phyloP scores from a whole-genome alignment of 805 yeast genomes.

The Wickerhamiella allomyrinae region DNA sequence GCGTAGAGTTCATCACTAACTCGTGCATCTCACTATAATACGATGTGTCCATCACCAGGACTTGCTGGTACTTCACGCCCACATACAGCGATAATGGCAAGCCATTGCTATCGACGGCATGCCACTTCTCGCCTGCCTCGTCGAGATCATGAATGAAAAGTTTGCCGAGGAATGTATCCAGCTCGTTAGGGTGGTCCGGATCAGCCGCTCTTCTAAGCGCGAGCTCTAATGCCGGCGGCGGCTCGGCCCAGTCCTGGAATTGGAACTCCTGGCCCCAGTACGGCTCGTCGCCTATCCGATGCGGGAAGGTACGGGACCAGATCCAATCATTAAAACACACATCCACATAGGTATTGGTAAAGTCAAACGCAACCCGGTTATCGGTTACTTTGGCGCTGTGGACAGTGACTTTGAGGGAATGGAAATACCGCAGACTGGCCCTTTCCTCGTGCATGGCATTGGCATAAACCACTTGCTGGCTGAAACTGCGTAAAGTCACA shows the following conservation, averaged over 20 bases:
- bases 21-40: slow-evolving; percentile 50
- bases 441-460: slow-evolving; percentile 10
- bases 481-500: slow-evolving; percentile 18
- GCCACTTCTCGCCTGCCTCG: slow-evolving; percentile 4
- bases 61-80: slow-evolving; percentile 16
- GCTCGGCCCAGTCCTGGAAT: slow-evolving; percentile 38
- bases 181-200: slow-evolving; percentile 3
- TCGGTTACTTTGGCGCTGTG: slow-evolving; percentile 1
- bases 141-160: slow-evolving; percentile 9
- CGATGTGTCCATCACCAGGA: slow-evolving; percentile 34
- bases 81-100: slow-evolving; percentile 17
- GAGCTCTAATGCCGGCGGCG: slow-evolving; percentile 28
- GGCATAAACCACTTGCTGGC: slow-evolving; percentile 18
- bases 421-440: slow-evolving; percentile 10
- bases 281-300: slow-evolving; percentile 39
- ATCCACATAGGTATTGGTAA: slow-evolving; percentile 44
- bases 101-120: not conserved
- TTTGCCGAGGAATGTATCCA: slow-evolving; percentile 10
- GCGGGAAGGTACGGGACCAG: slow-evolving; percentile 63
- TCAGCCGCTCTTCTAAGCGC: slow-evolving; percentile 9
- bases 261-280: slow-evolving; percentile 75
- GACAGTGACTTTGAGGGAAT: slow-evolving; percentile 4
- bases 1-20: slow-evolving; percentile 30
- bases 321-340: slow-evolving; percentile 55
- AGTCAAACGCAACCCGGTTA: slow-evolving; percentile 1